phyloP scores from a whole-genome alignment of 2,329 filamentous ascomycete genomes.

The Alternaria dauci region DNA sequence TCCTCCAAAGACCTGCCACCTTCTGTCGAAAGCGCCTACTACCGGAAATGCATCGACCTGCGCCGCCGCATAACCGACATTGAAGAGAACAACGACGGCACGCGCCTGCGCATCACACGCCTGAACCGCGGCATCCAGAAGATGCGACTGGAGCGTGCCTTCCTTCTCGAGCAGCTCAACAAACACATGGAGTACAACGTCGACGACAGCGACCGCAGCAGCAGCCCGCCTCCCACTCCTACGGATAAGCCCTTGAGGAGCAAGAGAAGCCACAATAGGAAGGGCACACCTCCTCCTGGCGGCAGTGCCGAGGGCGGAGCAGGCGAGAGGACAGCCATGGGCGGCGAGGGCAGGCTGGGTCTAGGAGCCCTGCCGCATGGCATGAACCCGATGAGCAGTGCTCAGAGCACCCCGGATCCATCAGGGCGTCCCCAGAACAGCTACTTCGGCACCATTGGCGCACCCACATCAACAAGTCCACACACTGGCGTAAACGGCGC shows the following conservation, averaged over 20 bases:
- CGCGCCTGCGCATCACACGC: slow-evolving; percentile 78
- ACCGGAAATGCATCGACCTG: slow-evolving; percentile 93
- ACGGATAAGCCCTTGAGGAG: slow-evolving; percentile 80
- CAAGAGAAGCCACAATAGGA: slow-evolving; percentile 71
- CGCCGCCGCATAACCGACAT: slow-evolving; percentile 92
- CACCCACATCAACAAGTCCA: slow-evolving; percentile 33
- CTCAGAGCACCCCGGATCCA: slow-evolving; percentile 52
- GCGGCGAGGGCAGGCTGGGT: background rate
- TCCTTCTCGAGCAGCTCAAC: slow-evolving; percentile 59
- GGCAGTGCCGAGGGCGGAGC: slow-evolving; percentile 17
- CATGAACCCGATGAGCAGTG: slow-evolving; percentile 45
- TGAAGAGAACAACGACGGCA: slow-evolving; percentile 87
- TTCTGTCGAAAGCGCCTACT: slow-evolving; percentile 94
- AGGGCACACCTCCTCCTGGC: slow-evolving; percentile 45
- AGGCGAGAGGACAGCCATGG: slow-evolving; percentile 3
- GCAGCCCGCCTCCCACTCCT: slow-evolving; percentile 80
- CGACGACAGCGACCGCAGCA: slow-evolving; percentile 76
- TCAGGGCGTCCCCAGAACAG: slow-evolving; percentile 33
- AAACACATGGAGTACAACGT: slow-evolving; percentile 59
- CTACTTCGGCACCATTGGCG: slow-evolving; percentile 43
- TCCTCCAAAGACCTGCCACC: slow-evolving; percentile 69
- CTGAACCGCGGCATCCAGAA: slow-evolving; percentile 89
- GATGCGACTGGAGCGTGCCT: slow-evolving; percentile 83
- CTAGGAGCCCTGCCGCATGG: slow-evolving; percentile 11
- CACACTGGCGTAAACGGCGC: slow-evolving; percentile 43